Percentiles rank a stretch among this genome's conserved stretches.
Conservation (phyloP, 345 rosid species). For the Brassica cretica region DNA sequence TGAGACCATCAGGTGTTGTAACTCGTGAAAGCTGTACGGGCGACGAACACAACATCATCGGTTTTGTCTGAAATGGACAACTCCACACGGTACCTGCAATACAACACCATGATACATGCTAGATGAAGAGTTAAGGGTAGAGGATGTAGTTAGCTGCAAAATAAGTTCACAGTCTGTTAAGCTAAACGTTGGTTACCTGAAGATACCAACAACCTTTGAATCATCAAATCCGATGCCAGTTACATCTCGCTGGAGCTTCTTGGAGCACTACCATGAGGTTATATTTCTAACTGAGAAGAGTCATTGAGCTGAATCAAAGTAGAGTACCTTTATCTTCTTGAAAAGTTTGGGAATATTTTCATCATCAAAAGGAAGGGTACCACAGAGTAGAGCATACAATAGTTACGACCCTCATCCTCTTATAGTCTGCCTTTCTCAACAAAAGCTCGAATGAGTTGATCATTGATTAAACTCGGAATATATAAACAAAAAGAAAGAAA, state of each 20-base stretch:
- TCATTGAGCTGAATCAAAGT: background rate
- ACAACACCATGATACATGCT: background rate
- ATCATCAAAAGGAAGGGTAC: slow-evolving; percentile 93
- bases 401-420: slow-evolving; percentile 94
- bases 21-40: background rate
- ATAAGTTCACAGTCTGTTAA: no score
- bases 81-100: background rate
- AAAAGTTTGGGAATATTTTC: slow-evolving; percentile 90
- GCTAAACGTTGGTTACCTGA: no score
- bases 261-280: no score
- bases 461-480: background rate
- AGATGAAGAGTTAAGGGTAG: background rate
- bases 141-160: no score
- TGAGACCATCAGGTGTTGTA: background rate
- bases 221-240: no score
- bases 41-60: background rate
- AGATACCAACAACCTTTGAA: no score
- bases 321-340: slow-evolving; percentile 79
- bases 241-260: no score
- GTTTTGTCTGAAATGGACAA: background rate
- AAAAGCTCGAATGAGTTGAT: slow-evolving; percentile 14
- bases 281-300: background rate
- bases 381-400: slow-evolving; percentile 86
- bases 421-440: slow-evolving; percentile 81
- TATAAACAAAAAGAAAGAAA: background rate